phyloP scores from a whole-genome alignment of 78 protist genomes.

The Dictyostelium intermedium region DNA sequence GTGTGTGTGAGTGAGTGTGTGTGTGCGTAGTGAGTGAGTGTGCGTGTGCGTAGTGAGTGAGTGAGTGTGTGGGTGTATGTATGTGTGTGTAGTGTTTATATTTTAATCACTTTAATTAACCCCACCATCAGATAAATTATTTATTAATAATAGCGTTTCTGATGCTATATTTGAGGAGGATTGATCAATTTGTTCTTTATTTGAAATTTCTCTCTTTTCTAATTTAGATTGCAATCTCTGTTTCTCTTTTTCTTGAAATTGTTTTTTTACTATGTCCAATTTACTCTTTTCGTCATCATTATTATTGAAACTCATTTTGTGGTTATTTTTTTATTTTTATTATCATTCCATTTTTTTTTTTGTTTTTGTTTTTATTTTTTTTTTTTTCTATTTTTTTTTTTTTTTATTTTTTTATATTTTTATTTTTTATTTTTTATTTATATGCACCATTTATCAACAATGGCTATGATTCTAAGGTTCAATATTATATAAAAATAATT shows the following conservation, averaged over 20 bases:
- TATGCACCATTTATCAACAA: no score
- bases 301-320: background rate
- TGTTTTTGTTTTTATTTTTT: background rate
- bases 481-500: no score
- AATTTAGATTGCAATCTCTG: conserved; percentile 11
- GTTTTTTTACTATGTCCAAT: background rate
- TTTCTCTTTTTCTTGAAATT: conserved; percentile 24
- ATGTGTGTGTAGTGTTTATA: background rate
- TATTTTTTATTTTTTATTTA: no score
- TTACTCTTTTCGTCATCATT: background rate
- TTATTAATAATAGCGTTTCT: conserved; percentile 2
- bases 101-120: background rate
- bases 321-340: background rate
- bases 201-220: background rate
- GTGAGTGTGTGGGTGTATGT: background rate
- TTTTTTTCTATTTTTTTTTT: background rate
- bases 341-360: background rate
- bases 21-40: background rate
- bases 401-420: no score
- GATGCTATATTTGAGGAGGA: background rate
- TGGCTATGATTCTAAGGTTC: no score
- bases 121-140: background rate
- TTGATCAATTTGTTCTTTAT: conserved; percentile 26
- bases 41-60: background rate
- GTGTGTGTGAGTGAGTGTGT: background rate